A percentile compares a stretch with the other conserved stretches of the same genome.
These are phyloP conservation scores for Yamadazyma buinensis DNA, from an alignment of 1,139 yeast genomes.

Conservation along the genomic window DNA sequence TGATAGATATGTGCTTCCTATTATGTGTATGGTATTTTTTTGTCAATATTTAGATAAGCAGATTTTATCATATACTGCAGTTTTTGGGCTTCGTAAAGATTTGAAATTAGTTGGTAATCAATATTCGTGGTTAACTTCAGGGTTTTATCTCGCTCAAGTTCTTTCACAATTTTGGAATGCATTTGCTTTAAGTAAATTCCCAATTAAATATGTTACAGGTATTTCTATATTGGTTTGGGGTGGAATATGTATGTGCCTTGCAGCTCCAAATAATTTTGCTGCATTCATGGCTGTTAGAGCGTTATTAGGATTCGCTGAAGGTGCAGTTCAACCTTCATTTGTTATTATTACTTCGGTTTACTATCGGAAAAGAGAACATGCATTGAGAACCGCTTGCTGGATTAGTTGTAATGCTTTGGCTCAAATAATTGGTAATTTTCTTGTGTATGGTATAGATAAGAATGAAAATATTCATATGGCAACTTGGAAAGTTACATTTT, in stretches of 20 bases:
- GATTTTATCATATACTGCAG: conserved; percentile 40
- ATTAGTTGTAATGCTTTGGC: conserved; percentile 17
- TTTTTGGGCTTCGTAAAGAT: conserved; percentile 50
- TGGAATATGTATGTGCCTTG: conserved; percentile 18
- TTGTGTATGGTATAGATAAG: conserved; percentile 16
- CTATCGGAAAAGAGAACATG: conserved; percentile 15
- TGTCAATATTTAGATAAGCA: conserved; percentile 6
- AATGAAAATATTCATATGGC: conserved; percentile 9
- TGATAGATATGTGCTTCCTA: conserved; percentile 50
- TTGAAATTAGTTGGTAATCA: conserved; percentile 44
- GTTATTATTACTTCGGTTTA: conserved; percentile 37
- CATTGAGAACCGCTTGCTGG: conserved; percentile 17
- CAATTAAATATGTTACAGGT: conserved; percentile 21
- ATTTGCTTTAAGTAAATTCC: conserved; percentile 30
- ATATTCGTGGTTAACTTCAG: conserved; percentile 53
- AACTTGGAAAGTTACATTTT: conserved; percentile 20
- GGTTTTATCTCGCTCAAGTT: conserved; percentile 51
- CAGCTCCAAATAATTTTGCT: conserved; percentile 21
- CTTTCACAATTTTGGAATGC: conserved; percentile 44
- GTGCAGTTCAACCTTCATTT: conserved; percentile 50
- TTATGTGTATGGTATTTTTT: conserved; percentile 38
- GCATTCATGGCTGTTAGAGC: conserved; percentile 21
- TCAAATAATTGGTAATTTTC: conserved; percentile 13
- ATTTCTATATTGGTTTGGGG: conserved; percentile 24
- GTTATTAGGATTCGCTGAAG: conserved; percentile 49